phyloP scores from a whole-genome alignment of 169 alveolate genomes.

The Cryptosporidium sp. region DNA sequence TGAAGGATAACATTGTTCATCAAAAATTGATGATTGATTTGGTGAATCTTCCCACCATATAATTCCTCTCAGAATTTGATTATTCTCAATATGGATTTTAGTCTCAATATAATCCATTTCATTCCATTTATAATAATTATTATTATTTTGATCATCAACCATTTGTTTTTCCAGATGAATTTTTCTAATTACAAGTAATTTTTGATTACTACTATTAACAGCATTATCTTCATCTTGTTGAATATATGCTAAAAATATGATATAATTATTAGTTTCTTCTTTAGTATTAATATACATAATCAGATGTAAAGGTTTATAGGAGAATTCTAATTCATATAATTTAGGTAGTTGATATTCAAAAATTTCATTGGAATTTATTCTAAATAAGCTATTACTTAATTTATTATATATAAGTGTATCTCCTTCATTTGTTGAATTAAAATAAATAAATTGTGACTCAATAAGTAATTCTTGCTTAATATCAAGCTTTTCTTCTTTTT shows the following conservation, averaged over 20 bases:
- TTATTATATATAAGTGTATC: slow-evolving; percentile 43
- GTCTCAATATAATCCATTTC: slow-evolving; percentile 35
- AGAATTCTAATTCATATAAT: slow-evolving; percentile 23
- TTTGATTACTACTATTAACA: neutral
- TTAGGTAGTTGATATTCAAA: slow-evolving; percentile 32
- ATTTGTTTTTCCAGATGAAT: neutral
- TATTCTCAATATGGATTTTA: neutral
- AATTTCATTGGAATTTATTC: neutral
- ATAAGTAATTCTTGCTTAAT: slow-evolving; percentile 1
- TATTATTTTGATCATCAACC: neutral
- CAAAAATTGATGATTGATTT: neutral
- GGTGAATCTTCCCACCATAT: slow-evolving; percentile 49
- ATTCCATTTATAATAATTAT: slow-evolving; percentile 6
- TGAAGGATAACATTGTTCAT: slow-evolving; percentile 10
- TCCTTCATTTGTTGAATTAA: slow-evolving; percentile 58
- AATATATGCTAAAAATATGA: slow-evolving; percentile 15
- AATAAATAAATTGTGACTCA: slow-evolving; percentile 43
- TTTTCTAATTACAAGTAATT: slow-evolving; percentile 18
- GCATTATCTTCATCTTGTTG: neutral
- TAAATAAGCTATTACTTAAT: neutral
- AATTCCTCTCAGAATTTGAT: slow-evolving; percentile 39
- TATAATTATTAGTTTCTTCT: neutral
- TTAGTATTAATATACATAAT: neutral
- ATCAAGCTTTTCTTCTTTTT: slow-evolving; percentile 39
- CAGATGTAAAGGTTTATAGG: neutral